Evolutionary conservation across 2,329 filamentous ascomycete genomes (phyloP).

Genomic region (Microdochium bolleyi): DNA sequence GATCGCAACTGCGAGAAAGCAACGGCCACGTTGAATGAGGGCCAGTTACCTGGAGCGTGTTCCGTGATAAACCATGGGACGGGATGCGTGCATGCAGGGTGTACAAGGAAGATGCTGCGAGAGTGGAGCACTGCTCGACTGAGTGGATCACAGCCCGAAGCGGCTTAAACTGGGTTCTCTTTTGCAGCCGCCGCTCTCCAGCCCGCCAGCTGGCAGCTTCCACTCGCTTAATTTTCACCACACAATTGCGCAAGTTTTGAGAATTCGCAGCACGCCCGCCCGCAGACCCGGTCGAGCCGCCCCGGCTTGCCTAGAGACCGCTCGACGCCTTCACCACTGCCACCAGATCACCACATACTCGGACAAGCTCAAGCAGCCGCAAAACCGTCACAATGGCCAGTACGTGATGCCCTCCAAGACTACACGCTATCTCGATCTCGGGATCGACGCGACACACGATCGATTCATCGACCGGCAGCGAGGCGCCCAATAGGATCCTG

Average conservation of each 20-base stretch:
- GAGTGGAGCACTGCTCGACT: too few species aligned
- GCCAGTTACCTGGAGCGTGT: too few species aligned
- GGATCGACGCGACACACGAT: background rate
- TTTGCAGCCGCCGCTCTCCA: background rate
- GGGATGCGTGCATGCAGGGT: too few species aligned
- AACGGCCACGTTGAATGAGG: too few species aligned
- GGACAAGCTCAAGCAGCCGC: background rate
- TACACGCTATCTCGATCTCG: background rate
- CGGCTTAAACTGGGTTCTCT: background rate
- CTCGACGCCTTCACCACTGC: slow-evolving; percentile 5
- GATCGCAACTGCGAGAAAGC: too few species aligned
- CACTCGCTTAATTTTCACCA: slow-evolving; percentile 23
- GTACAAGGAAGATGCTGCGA: too few species aligned
- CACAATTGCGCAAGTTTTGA: slow-evolving; percentile 17
- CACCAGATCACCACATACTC: slow-evolving; percentile 10
- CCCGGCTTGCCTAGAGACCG: slow-evolving; percentile 4
- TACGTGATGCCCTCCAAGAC: background rate
- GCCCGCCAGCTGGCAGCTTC: background rate
- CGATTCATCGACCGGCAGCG: background rate
- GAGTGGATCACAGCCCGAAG: too few species aligned
- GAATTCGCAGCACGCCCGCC: background rate
- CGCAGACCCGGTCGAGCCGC: background rate
- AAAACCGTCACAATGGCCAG: slow-evolving; percentile 5
- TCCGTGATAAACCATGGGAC: too few species aligned
- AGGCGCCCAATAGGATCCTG: background rate